Conservation (phyloP, 441 rosid species). For the Omphalea diandra region DNA sequence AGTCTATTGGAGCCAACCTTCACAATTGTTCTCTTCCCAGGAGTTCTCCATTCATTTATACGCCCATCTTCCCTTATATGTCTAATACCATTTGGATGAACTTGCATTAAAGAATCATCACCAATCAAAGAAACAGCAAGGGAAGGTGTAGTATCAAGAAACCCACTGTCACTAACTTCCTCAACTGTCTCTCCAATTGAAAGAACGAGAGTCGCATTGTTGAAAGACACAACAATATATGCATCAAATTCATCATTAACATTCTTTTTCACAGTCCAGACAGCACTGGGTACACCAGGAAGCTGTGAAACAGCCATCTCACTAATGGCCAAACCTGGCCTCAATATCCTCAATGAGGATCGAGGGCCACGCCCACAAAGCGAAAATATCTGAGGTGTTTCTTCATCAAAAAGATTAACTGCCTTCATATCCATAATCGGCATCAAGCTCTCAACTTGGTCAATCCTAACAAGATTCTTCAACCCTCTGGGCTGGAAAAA, state of each 20-base stretch:
- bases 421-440: constrained; percentile 95
- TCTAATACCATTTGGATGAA: constrained; percentile 92
- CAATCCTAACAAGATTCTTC: constrained; percentile 94
- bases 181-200: constrained; percentile 97
- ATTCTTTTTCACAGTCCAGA: constrained; percentile 97
- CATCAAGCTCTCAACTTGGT: constrained; percentile 95
- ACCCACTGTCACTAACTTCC: constrained; percentile 97
- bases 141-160: constrained; percentile 93
- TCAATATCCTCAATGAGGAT: constrained; percentile 82
- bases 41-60: constrained; percentile 96
- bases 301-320: constrained; percentile 99
- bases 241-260: constrained; percentile 91
- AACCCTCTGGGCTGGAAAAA: constrained; percentile 90
- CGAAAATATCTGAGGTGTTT: constrained; percentile 88
- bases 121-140: constrained; percentile 86
- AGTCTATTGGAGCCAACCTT: constrained; percentile 94
- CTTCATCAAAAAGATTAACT: constrained; percentile 85
- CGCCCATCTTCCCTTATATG: constrained; percentile 99
- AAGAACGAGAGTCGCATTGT: constrained; percentile 98
- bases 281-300: constrained; percentile 98
- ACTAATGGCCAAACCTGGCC: constrained; percentile 91
- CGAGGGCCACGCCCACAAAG: constrained; percentile 96
- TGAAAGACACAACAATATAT: constrained; percentile 90
- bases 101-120: constrained; percentile 95
- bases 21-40: constrained; percentile 95